phyloP scores from a whole-genome alignment of 306 rosid species.

The Prunus padus region DNA sequence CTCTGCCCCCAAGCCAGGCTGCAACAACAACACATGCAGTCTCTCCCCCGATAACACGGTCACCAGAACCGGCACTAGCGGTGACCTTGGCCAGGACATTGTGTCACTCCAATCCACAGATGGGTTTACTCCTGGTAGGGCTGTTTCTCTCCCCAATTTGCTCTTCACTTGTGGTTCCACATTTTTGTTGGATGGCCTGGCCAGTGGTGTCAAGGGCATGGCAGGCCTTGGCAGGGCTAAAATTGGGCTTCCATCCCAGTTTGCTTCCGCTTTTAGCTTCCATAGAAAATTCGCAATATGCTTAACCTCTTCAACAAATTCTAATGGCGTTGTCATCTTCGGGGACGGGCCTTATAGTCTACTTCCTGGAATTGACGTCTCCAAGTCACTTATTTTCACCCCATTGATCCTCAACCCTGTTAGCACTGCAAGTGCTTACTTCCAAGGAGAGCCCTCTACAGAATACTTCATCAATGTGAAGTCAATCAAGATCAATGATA shows the following conservation, averaged over 20 bases:
- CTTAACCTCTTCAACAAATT: conserved; percentile 28
- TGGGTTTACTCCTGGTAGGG: conserved; percentile 30
- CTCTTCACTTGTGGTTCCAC: conserved; percentile 50
- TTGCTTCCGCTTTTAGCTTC: conserved; percentile 44
- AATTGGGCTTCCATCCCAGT: conserved; percentile 44
- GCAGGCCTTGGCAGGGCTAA: conserved; percentile 55
- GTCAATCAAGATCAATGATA: conserved; percentile 38
- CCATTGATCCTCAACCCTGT: conserved; percentile 38
- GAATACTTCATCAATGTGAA: conserved; percentile 55
- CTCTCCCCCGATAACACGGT: conserved; percentile 35
- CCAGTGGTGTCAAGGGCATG: conserved; percentile 52
- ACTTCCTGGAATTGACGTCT: conserved; percentile 34
- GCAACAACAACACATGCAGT: conserved; percentile 39
- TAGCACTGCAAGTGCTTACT: conserved; percentile 19
- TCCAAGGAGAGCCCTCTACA: conserved; percentile 35
- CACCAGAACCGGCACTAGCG: conserved; percentile 15
- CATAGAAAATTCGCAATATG: conserved; percentile 53
- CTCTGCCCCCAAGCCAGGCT: conserved; percentile 32
- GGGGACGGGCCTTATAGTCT: conserved; percentile 48
- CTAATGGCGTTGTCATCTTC: conserved; percentile 46
- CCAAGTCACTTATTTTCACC: conserved; percentile 40
- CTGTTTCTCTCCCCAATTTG: conserved; percentile 36
- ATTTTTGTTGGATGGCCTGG: conserved; percentile 32
- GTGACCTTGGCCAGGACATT: conserved; percentile 38
- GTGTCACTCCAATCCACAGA: conserved; percentile 44